phyloP scores from a whole-genome alignment of 2,329 filamentous ascomycete genomes.

The Trichoderma simmonsii region DNA sequence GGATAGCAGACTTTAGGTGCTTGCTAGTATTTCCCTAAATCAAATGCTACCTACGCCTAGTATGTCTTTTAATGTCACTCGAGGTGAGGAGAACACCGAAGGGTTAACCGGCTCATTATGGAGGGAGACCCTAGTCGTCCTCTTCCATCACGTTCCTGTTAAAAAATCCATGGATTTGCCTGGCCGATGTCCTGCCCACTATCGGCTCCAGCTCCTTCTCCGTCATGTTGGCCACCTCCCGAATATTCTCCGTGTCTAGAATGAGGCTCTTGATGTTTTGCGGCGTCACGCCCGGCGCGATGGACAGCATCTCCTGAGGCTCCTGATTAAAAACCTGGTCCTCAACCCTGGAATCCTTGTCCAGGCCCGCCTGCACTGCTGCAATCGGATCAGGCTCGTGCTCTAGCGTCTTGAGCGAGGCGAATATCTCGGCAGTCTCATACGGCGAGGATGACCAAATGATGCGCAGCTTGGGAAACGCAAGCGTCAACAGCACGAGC shows the following conservation, averaged over 20 bases:
- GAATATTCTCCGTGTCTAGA: conserved; percentile 69
- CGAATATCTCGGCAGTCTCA: conserved; percentile 96
- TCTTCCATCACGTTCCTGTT: conserved; percentile 59
- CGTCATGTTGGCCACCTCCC: conserved; percentile 83
- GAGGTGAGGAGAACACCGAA: fast-evolving
- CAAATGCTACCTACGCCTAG: neutral
- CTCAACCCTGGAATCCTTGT: conserved; percentile 52
- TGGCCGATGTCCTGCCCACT: conserved; percentile 73
- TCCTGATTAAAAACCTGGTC: conserved; percentile 76
- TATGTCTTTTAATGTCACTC: neutral
- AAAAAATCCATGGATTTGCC: conserved; percentile 79
- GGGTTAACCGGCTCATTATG: neutral
- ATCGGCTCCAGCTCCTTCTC: conserved; percentile 67
- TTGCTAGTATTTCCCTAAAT: neutral
- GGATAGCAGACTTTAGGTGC: neutral
- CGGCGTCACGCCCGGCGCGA: conserved; percentile 78
- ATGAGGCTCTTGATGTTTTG: conserved; percentile 73
- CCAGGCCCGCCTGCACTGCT: conserved; percentile 78
- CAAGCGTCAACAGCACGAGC: conserved; percentile 85
- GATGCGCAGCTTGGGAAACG: conserved; percentile 84
- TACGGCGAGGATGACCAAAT: conserved; percentile 94
- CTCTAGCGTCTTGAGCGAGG: conserved; percentile 84
- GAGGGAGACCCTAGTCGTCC: conserved; percentile 26
- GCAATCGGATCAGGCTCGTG: conserved; percentile 86
- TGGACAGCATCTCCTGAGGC: conserved; percentile 85